Conservation (phyloP, 2,329 filamentous ascomycete genomes). For the Neofusicoccum cordaticola region DNA sequence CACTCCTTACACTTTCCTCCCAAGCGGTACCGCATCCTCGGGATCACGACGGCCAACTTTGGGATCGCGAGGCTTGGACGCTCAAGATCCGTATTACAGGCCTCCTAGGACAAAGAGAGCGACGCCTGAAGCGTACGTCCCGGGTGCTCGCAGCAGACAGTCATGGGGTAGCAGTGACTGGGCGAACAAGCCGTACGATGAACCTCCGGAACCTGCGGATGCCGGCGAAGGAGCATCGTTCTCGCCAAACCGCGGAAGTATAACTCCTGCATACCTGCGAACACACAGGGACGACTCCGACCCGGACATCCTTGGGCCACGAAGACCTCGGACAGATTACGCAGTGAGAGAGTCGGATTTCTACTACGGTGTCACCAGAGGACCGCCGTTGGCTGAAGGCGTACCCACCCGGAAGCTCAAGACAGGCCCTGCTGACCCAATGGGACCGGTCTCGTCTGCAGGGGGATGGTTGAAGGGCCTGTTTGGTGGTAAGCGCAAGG, state of each 20-base stretch:
- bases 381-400: constrained; percentile 73
- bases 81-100: constrained; percentile 79
- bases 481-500: constrained; percentile 82
- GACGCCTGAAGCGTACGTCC: constrained; percentile 52
- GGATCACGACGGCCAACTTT: constrained; percentile 41
- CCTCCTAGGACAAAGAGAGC: constrained; percentile 68
- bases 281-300: constrained; percentile 50
- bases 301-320: constrained; percentile 50
- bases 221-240: constrained; percentile 33
- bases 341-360: constrained; percentile 94
- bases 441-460: constrained; percentile 83
- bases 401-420: constrained; percentile 79
- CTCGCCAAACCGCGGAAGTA: constrained; percentile 28
- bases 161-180: constrained; percentile 49
- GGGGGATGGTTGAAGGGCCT: constrained; percentile 83
- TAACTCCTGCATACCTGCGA: constrained; percentile 51
- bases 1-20: constrained; percentile 69
- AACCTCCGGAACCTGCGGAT: constrained; percentile 35
- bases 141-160: constrained; percentile 43
- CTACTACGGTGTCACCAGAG: constrained; percentile 82
- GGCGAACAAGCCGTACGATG: constrained; percentile 45
- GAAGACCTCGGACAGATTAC: constrained; percentile 71
- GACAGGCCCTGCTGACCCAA: constrained; percentile 92
- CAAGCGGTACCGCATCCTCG: constrained; percentile 50
- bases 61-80: constrained; percentile 31